These are phyloP conservation scores for Fusarium tupiense DNA, from an alignment of 2,329 filamentous ascomycete species.

Conservation along the genomic window DNA sequence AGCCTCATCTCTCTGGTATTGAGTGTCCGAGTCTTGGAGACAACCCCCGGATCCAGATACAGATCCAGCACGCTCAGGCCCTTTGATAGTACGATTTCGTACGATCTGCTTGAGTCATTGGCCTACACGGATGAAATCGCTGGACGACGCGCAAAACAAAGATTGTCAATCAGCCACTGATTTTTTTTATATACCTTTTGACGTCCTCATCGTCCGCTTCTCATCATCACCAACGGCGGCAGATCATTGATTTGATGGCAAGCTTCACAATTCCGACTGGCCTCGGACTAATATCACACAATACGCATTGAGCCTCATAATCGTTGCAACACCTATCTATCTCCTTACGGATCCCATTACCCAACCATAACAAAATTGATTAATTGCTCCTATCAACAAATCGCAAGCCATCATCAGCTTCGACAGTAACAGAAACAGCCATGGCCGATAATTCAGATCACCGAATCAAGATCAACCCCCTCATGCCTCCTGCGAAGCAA, in stretches of 20 bases:
- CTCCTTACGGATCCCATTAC: not conserved
- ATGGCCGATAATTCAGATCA: slow-evolving; percentile 15
- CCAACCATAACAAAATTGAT: not conserved
- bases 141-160: slow-evolving; percentile 6
- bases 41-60: not conserved
- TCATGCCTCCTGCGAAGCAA: slow-evolving; percentile 49
- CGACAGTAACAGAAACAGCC: slow-evolving; percentile 1
- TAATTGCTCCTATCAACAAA: not conserved
- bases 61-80: slow-evolving; percentile 6
- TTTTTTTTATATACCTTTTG: not conserved
- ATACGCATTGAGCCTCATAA: slow-evolving; percentile 1
- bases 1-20: not conserved
- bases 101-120: slow-evolving; percentile 18
- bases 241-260: not conserved
- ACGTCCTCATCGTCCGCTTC: not conserved
- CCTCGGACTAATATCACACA: slow-evolving; percentile 8
- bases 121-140: slow-evolving; percentile 8
- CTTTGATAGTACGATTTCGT: slow-evolving; percentile 1
- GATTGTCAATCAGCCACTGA: not conserved
- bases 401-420: not conserved
- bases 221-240: not conserved
- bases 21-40: not conserved
- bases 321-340: not conserved
- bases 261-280: slow-evolving; percentile 6
- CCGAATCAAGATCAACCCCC: slow-evolving; percentile 28